Conservation (phyloP, 345 rosid species). For the Gossypium raimondii region DNA sequence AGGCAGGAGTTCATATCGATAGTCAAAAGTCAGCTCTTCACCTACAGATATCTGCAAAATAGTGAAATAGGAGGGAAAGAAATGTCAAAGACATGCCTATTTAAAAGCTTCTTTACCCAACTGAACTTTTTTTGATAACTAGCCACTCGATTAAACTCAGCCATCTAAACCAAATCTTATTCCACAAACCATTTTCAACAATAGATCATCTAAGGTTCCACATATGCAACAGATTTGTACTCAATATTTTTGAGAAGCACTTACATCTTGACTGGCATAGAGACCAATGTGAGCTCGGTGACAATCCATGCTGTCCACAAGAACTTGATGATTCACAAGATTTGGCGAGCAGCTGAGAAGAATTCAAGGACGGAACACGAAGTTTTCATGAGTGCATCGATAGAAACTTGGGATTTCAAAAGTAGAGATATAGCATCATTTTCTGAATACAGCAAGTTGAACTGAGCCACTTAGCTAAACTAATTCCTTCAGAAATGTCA, state of each 20-base stretch:
- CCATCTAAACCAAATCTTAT: not conserved
- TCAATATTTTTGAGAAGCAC: constrained; percentile 18
- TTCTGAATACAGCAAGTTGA: constrained; percentile 7
- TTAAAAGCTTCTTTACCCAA: not conserved
- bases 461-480: not conserved
- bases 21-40: constrained; percentile 78
- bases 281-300: constrained; percentile 80
- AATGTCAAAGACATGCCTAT: not conserved
- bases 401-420: not conserved
- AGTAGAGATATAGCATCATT: constrained; percentile 10
- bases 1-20: constrained; percentile 41
- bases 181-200: constrained; percentile 3
- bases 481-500: not conserved
- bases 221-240: not conserved
- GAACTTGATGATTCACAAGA: constrained; percentile 77
- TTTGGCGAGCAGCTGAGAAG: constrained; percentile 79
- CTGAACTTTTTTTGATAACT: not conserved
- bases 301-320: constrained; percentile 85
- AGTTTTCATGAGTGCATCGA: constrained; percentile 2
- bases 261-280: constrained; percentile 85
- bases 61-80: not conserved
- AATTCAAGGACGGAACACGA: constrained; percentile 16
- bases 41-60: constrained; percentile 81
- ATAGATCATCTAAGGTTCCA: not conserved
- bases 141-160: not conserved